Evolutionary conservation across 129 eudicot genomes (phyloP).

Genomic region (Arctium minus): DNA sequence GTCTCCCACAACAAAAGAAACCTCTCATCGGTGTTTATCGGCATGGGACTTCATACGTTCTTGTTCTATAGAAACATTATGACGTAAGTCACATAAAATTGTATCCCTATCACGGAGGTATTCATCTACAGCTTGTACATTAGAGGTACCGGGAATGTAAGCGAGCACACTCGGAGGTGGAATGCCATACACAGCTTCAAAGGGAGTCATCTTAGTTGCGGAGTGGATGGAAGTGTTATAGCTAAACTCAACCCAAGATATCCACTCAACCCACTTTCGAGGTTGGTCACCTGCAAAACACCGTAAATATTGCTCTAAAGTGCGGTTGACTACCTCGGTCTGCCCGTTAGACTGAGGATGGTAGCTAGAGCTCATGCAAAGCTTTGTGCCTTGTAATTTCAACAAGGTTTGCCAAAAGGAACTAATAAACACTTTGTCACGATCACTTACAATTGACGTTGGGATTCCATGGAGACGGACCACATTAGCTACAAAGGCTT

Average conservation of each 20-base stretch:
- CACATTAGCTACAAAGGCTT: too few species aligned
- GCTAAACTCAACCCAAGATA: not conserved
- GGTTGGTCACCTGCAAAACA: not conserved
- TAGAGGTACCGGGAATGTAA: too few species aligned
- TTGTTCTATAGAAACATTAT: not conserved
- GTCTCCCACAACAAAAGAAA: not conserved
- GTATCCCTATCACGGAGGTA: not conserved
- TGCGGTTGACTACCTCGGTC: conserved; percentile 11
- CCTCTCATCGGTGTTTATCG: not conserved
- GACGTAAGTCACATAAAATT: not conserved
- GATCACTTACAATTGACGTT: not conserved
- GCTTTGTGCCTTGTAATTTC: not conserved
- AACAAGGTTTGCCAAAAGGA: conserved; percentile 10
- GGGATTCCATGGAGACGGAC: conserved; percentile 7
- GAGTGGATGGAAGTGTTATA: conserved; percentile 7
- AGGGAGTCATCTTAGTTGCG: not conserved
- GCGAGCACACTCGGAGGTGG: too few species aligned
- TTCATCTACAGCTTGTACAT: not conserved
- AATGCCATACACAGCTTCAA: not conserved
- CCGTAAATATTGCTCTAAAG: not conserved
- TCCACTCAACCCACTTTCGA: not conserved
- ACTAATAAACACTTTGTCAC: conserved; percentile 6
- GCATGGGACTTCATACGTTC: not conserved
- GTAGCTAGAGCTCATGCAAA: not conserved
- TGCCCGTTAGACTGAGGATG: conserved; percentile 6